Percentiles rank a stretch among this genome's conserved stretches.
Conservation (phyloP, 2,329 filamentous ascomycete genomes). For the Fusarium sp. region DNA sequence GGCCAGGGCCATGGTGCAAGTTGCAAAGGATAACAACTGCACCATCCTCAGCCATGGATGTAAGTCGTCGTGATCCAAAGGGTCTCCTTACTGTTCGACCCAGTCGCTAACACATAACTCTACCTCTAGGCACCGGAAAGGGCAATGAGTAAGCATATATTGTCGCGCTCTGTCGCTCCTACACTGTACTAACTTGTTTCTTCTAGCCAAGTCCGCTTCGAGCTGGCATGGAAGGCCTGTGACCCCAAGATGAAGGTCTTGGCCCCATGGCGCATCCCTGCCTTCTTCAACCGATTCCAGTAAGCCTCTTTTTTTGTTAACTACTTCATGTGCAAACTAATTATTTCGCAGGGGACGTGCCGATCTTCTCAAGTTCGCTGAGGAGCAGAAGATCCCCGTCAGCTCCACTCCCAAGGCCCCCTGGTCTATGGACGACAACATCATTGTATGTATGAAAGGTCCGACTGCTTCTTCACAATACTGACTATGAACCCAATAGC, state of each 20-base stretch:
- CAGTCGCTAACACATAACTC: neutral
- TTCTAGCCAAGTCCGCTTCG: conserved; percentile 48
- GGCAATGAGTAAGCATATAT: conserved; percentile 39
- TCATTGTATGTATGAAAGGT: neutral
- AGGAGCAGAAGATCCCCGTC: conserved; percentile 72
- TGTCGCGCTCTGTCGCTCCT: neutral
- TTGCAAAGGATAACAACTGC: conserved; percentile 50
- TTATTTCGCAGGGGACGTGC: conserved; percentile 9
- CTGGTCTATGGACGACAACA: conserved; percentile 62
- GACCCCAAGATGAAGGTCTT: conserved; percentile 73
- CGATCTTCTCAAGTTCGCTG: conserved; percentile 77
- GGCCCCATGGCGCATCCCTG: conserved; percentile 75
- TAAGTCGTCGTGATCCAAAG: neutral
- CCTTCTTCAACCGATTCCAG: conserved; percentile 73
- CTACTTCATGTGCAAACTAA: neutral
- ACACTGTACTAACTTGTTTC: neutral
- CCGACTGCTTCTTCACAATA: neutral
- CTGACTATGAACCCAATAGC: neutral
- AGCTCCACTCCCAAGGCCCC: conserved; percentile 77
- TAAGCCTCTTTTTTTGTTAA: neutral
- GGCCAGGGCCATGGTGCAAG: conserved; percentile 57
- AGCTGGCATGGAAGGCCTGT: conserved; percentile 52
- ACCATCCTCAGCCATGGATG: conserved; percentile 58
- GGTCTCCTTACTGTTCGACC: neutral
- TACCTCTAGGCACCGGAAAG: conserved; percentile 60